phyloP scores from a whole-genome alignment of 768 basidiomycete species.

The Suillus alpinus region DNA sequence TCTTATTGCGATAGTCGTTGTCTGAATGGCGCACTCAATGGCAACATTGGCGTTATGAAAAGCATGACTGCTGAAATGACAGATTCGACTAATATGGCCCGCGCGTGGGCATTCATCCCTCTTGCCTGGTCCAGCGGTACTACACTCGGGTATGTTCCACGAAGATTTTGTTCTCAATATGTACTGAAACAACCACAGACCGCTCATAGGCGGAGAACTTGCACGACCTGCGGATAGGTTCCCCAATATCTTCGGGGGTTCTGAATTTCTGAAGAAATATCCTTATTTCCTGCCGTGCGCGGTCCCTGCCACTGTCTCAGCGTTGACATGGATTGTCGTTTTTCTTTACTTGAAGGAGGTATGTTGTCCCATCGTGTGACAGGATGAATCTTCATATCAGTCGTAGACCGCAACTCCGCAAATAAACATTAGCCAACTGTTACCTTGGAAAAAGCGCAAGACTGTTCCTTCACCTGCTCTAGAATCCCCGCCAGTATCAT shows the following conservation, averaged over 20 bases:
- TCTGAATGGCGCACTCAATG: constrained; percentile 48
- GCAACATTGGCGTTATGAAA: constrained; percentile 53
- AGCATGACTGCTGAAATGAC: constrained; percentile 45
- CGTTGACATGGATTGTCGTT: constrained; percentile 47
- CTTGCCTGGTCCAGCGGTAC: constrained; percentile 41
- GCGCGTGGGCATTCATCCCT: constrained; percentile 60
- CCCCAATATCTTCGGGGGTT: constrained; percentile 54
- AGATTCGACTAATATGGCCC: constrained; percentile 27
- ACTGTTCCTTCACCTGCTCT: neutral
- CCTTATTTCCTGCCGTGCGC: constrained; percentile 76
- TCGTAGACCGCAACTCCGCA: neutral
- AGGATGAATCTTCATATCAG: neutral
- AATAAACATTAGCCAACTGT: neutral
- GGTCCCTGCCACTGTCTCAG: constrained; percentile 54
- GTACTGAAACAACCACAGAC: constrained; percentile 38
- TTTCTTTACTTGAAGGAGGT: constrained; percentile 58
- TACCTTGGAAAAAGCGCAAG: neutral
- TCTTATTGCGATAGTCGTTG: constrained; percentile 32
- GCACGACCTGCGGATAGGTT: constrained; percentile 66
- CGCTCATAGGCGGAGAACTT: constrained; percentile 64
- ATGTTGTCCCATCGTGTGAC: neutral
- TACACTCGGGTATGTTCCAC: constrained; percentile 38
- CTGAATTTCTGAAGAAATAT: constrained; percentile 56
- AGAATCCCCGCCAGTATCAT: neutral
- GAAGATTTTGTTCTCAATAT: neutral